phyloP scores from a whole-genome alignment of 2,329 filamentous ascomycete species.

The Xylariales sp. region DNA sequence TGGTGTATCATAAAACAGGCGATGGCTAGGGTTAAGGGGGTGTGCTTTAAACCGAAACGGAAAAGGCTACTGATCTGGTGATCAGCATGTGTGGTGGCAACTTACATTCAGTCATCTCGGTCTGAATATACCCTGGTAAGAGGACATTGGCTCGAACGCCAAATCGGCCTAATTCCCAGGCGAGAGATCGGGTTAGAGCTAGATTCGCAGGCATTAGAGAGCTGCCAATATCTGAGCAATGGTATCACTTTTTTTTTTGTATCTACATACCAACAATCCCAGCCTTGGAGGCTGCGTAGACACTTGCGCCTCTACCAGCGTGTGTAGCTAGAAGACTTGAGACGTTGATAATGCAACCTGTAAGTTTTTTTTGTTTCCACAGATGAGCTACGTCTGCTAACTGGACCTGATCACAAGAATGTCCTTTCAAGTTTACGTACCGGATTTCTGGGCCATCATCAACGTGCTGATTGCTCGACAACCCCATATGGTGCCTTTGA shows the following conservation, averaged over 20 bases:
- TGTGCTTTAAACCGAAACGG: conserved; percentile 1
- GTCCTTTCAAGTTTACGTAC: conserved; percentile 15
- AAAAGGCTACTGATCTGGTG: neutral
- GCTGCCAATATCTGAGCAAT: no score
- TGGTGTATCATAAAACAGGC: conserved; percentile 9
- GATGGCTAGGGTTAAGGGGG: neutral
- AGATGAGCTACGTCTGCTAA: no score
- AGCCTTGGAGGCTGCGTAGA: conserved; percentile 77
- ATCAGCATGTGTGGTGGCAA: conserved; percentile 10
- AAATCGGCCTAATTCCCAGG: conserved; percentile 54
- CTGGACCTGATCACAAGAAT: no score
- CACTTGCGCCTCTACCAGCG: conserved; percentile 64
- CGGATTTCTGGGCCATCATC: conserved; percentile 37
- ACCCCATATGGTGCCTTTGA: conserved; percentile 60
- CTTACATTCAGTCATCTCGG: conserved; percentile 72
- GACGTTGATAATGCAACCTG: conserved; percentile 75
- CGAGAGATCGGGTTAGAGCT: conserved; percentile 67
- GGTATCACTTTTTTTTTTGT: no score
- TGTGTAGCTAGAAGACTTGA: conserved; percentile 69
- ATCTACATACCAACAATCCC: conserved; percentile 63
- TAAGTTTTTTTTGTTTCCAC: no score
- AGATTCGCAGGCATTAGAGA: conserved; percentile 13
- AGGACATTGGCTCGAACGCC: conserved; percentile 75
- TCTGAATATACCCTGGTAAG: conserved; percentile 78
- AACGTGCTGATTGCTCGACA: conserved; percentile 48